Evolutionary conservation across 768 basidiomycete genomes (phyloP).

Genomic region (Mycena latifolia): DNA sequence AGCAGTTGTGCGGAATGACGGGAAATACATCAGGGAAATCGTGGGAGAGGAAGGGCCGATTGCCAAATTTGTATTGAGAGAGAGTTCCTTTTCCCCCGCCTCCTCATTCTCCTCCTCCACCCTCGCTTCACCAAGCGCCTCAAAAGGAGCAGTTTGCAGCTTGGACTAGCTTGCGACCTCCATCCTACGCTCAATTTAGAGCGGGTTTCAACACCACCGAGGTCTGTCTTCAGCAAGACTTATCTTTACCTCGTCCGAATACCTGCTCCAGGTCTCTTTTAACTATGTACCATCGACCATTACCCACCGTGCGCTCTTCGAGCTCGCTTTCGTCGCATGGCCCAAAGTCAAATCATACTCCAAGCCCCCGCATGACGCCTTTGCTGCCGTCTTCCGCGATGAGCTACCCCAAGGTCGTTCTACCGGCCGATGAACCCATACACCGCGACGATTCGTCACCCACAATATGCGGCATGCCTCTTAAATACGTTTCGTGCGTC

Average conservation of each 20-base stretch:
- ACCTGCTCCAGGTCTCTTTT: constrained; percentile 1
- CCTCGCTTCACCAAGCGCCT: not conserved
- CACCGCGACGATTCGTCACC: constrained; percentile 53
- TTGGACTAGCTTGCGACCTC: constrained; percentile 17
- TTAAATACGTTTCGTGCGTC: constrained; percentile 87
- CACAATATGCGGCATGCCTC: constrained; percentile 75
- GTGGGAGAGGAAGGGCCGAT: not conserved
- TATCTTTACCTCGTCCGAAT: constrained; percentile 21
- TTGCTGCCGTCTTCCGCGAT: constrained; percentile 63
- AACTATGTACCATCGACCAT: constrained; percentile 75
- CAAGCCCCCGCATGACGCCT: constrained; percentile 61
- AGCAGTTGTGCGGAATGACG: not conserved
- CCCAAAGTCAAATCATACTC: constrained; percentile 24
- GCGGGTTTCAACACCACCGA: constrained; percentile 27
- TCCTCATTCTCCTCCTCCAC: not conserved
- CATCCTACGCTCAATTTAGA: constrained; percentile 1
- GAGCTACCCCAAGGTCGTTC: constrained; percentile 54
- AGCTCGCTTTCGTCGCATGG: constrained; percentile 48
- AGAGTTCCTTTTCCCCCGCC: not conserved
- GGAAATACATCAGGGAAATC: not conserved
- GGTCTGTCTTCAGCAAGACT: not conserved
- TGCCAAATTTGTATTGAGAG: constrained; percentile 14
- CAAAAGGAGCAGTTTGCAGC: constrained; percentile 20
- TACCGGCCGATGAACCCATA: constrained; percentile 47
- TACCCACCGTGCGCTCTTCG: constrained; percentile 68